Conservation (phyloP, 2,329 filamentous ascomycete species). For the Sordariomycetes sp. region DNA sequence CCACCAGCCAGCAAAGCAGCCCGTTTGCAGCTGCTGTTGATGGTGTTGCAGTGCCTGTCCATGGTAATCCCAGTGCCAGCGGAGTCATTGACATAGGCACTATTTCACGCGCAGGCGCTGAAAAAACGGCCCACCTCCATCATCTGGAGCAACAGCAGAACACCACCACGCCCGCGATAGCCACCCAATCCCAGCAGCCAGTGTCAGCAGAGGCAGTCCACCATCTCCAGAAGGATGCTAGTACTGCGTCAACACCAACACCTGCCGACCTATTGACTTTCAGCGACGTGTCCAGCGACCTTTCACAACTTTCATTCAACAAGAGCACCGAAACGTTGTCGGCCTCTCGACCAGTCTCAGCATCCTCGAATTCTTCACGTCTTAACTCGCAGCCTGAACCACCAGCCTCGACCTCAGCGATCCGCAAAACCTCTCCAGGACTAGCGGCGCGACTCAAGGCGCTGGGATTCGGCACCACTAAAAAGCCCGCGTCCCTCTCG, state of each 20-base stretch:
- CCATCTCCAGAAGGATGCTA: slow-evolving; percentile 1
- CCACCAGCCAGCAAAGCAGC: not conserved
- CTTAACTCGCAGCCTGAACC: too few relatives aligned
- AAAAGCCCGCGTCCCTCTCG: slow-evolving; percentile 19
- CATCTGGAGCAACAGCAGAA: not conserved
- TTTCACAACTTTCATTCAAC: slow-evolving; percentile 22
- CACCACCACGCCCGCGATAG: not conserved
- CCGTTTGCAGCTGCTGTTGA: not conserved
- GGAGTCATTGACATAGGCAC: not conserved
- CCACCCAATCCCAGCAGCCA: not conserved
- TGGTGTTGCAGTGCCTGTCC: not conserved
- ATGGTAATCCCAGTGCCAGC: not conserved
- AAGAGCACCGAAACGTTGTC: too few relatives aligned
- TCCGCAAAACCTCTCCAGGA: slow-evolving; percentile 54
- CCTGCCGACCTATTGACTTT: slow-evolving; percentile 21
- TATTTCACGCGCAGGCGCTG: not conserved
- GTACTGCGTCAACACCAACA: not conserved
- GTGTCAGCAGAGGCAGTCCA: not conserved
- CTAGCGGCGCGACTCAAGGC: slow-evolving; percentile 57
- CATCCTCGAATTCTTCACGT: not conserved
- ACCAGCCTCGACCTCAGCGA: slow-evolving; percentile 16
- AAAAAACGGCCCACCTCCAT: not conserved
- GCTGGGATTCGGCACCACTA: slow-evolving; percentile 46
- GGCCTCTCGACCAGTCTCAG: slow-evolving; percentile 1
- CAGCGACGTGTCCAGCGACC: slow-evolving; percentile 30